Evolutionary conservation across 1,284 basidiomycete genomes (phyloP).

Genomic region (Cryptococcus sp.): DNA sequence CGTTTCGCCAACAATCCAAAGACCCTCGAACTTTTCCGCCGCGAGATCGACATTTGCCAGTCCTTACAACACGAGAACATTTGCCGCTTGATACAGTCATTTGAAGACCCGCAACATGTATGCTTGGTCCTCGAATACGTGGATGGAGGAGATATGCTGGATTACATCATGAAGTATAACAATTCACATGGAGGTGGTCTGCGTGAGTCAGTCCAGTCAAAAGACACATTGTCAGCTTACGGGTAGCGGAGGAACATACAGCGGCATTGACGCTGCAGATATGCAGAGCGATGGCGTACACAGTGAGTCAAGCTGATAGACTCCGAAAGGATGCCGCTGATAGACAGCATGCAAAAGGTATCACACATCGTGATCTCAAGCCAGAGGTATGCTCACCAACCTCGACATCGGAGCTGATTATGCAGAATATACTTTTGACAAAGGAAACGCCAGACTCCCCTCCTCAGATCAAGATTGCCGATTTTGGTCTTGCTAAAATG

Average conservation of each 20-base stretch:
- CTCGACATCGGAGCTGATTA: neutral
- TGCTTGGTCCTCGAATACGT: conserved; percentile 57
- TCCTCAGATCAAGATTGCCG: conserved; percentile 59
- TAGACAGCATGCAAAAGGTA: conserved; percentile 37
- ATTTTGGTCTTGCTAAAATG: conserved; percentile 88
- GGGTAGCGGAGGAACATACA: conserved; percentile 42
- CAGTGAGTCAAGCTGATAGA: conserved; percentile 20
- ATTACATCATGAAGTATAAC: conserved; percentile 59
- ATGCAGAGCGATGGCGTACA: conserved; percentile 48
- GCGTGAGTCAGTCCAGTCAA: conserved; percentile 50
- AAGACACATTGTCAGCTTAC: conserved; percentile 1
- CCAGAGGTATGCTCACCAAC: conserved; percentile 59
- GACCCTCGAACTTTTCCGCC: conserved; percentile 55
- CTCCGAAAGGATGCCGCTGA: conserved; percentile 4
- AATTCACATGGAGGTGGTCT: conserved; percentile 52
- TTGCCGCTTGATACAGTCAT: conserved; percentile 73
- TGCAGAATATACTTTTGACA: conserved; percentile 46
- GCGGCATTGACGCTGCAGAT: conserved; percentile 41
- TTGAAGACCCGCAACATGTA: conserved; percentile 63
- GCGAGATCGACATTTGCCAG: conserved; percentile 77
- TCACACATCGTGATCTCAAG: conserved; percentile 88
- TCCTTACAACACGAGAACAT: conserved; percentile 73
- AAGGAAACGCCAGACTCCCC: conserved; percentile 23
- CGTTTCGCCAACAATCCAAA: conserved; percentile 49
- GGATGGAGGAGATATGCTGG: conserved; percentile 82